Evolutionary conservation across 2,329 filamentous ascomycete species (phyloP).

Genomic region (Tolypocladium cylindrosporum): DNA sequence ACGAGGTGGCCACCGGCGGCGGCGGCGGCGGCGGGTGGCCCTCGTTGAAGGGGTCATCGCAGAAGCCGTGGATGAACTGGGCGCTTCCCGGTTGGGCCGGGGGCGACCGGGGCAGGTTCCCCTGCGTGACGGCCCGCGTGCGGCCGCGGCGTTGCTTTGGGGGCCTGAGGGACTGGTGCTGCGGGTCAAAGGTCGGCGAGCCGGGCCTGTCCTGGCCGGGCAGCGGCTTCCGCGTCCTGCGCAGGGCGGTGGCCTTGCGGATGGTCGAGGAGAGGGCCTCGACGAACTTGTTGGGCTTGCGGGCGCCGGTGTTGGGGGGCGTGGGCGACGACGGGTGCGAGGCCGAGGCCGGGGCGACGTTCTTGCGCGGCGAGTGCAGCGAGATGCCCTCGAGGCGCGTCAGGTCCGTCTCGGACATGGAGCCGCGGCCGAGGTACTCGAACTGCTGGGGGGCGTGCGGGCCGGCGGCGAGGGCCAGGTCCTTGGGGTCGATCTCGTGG

Average conservation of each 20-base stretch:
- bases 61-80: slow-evolving; percentile 25
- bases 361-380: slow-evolving; percentile 26
- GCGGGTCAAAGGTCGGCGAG: slow-evolving; percentile 20
- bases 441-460: slow-evolving; percentile 9
- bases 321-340: slow-evolving; percentile 22
- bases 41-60: slow-evolving; percentile 28
- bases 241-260: slow-evolving; percentile 26
- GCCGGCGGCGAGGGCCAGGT: slow-evolving; percentile 12
- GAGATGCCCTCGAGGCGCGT: slow-evolving; percentile 36
- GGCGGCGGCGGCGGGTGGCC: slow-evolving; percentile 11
- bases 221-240: slow-evolving; percentile 17
- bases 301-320: slow-evolving; percentile 17
- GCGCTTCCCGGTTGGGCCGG: slow-evolving; percentile 14
- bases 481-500: slow-evolving; percentile 20
- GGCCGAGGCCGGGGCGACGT: slow-evolving; percentile 6
- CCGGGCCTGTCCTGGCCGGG: slow-evolving; percentile 10
- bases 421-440: slow-evolving; percentile 19
- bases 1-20: slow-evolving; percentile 6
- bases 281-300: slow-evolving; percentile 29
- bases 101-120: slow-evolving; percentile 11
- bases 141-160: slow-evolving; percentile 20
- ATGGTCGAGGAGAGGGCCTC: slow-evolving; percentile 31
- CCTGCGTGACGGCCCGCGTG: slow-evolving; percentile 9
- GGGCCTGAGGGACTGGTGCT: slow-evolving; percentile 18
- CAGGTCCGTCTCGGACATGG: slow-evolving; percentile 39